Evolutionary conservation across 352 stramenopile species (phyloP), one percentile per base, ranked within the genome.

Genomic region (Globisporangium yorkense): DNA sequence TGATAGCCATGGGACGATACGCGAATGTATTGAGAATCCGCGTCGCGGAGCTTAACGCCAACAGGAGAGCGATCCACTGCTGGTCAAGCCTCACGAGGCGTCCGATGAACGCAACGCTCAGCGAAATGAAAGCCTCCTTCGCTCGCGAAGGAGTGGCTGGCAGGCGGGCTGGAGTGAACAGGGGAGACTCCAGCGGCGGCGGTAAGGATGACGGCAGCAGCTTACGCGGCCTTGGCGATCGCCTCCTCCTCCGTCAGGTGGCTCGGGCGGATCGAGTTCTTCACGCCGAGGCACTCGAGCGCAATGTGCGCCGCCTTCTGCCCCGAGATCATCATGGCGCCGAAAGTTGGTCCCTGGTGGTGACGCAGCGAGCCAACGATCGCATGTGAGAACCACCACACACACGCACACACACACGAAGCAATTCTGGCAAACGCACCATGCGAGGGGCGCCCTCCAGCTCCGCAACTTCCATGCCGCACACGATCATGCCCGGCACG

Each of bases 251-350:
- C 72, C 33, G 60, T 60, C 51, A 67, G 59, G 47, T 67, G 65
- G 44, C 63, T 70, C 27, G 72, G 70, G 51, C 64, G 57, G 54
- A 85, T 80, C 56, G 66, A 62, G 66, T 74, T 85, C 75, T 83
- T 72, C 56, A 85, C 72, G 48, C 75, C 75, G 41, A 85, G 71
- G 47, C 72, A 77, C 62, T 85, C 73, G 33, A 85, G 59, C 46
- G 75, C 72, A 52, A 85, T 68, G 61, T 85, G 75, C 51, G 75
- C 75, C 2, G 75, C 75, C 71, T 85, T 85, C 55, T 85, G 75
- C 29, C 75, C 75, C 39, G 75, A 85, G 63, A 85, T 85, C 75
- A 85, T 85, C 75, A 85, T 85, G 40, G 72, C 75, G 44, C 75
- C 75, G 33, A 85, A 85, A 31, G 75, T 85, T 46, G 75, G 75